Percentiles rank a stretch among this genome's conserved stretches.
Evolutionary conservation across 306 rosid species (phyloP).

Genomic region (Prunus padus): DNA sequence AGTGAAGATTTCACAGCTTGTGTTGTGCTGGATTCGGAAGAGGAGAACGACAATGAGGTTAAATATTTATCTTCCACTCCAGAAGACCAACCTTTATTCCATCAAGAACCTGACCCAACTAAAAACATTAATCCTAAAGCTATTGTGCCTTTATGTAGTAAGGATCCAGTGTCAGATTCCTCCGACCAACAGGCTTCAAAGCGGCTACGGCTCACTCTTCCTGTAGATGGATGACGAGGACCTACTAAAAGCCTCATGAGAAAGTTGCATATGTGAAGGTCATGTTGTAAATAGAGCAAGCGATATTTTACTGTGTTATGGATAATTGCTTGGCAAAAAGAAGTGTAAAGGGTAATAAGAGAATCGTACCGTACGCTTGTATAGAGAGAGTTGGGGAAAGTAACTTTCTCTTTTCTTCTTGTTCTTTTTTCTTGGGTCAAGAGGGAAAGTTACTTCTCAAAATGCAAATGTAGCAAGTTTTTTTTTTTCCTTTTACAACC

Average conservation of each 20-base stretch:
- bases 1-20: constrained; percentile 33
- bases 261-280: constrained; percentile 23
- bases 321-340: background rate
- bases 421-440: no score
- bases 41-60: constrained; percentile 23
- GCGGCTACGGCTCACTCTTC: constrained; percentile 32
- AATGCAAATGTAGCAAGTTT: background rate
- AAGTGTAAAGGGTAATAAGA: background rate
- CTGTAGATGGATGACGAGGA: constrained; percentile 18
- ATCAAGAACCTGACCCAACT: constrained; percentile 18
- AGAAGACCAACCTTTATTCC: constrained; percentile 11
- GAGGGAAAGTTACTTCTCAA: no score
- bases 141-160: constrained; percentile 27
- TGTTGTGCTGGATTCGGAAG: constrained; percentile 60
- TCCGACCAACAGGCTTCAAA: constrained; percentile 29
- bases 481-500: no score
- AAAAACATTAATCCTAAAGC: constrained; percentile 26
- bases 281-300: background rate
- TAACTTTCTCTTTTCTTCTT: no score
- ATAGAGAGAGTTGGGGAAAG: background rate
- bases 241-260: constrained; percentile 30
- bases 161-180: constrained; percentile 20
- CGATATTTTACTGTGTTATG: no score
- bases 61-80: constrained; percentile 15
- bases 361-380: background rate